Evolutionary conservation across 148 eudicot species (phyloP).

Genomic region (Rhododendron simsii): DNA sequence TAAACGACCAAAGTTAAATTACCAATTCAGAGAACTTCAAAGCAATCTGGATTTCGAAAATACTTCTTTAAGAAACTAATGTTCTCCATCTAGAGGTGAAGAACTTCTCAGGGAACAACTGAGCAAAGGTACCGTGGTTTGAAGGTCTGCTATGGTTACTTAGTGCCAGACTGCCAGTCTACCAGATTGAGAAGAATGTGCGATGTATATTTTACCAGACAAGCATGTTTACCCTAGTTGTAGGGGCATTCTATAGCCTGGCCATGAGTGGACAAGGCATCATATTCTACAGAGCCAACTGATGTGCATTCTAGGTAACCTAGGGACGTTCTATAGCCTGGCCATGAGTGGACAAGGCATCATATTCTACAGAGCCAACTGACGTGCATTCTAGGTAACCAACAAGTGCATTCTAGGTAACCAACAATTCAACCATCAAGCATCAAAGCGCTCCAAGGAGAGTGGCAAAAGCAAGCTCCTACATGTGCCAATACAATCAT

Average conservation of each 20-base stretch:
- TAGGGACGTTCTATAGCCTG: neutral
- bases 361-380: neutral
- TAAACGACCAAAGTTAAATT: too few species aligned
- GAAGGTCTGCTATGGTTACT: neutral
- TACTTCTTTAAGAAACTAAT: neutral
- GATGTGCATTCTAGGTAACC: too few species aligned
- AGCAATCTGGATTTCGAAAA: neutral
- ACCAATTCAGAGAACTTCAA: too few species aligned
- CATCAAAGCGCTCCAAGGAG: neutral
- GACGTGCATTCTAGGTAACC: neutral
- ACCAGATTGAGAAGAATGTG: neutral
- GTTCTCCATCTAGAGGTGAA: neutral
- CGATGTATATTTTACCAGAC: neutral
- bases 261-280: too few species aligned
- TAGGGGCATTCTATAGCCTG: neutral
- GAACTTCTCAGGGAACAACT: neutral
- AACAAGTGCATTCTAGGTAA: too few species aligned
- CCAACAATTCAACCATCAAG: neutral
- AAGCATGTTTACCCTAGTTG: neutral
- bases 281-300: too few species aligned
- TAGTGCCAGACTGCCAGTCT: neutral
- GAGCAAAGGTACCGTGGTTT: neutral
- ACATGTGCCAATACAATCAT: neutral
- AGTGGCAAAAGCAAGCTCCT: neutral
- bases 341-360: neutral